Evolutionary conservation across 257 asterid species (phyloP).

Genomic region (Apocynum venetum): DNA sequence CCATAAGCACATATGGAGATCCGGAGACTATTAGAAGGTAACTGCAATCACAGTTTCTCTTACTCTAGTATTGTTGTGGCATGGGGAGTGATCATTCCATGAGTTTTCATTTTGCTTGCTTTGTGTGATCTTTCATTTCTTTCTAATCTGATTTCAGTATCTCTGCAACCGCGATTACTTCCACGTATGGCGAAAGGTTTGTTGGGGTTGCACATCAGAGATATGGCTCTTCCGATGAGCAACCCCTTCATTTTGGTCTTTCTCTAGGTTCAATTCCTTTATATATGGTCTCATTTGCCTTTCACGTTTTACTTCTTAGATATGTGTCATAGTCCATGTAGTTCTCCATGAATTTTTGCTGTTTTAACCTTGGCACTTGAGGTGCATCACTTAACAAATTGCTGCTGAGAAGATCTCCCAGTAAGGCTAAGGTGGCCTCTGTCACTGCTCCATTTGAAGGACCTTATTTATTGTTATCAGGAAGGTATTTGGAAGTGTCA

Average conservation of each 20-base stretch:
- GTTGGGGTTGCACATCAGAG: slow-evolving; percentile 55
- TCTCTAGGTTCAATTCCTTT: slow-evolving; percentile 37
- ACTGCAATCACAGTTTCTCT: slow-evolving; percentile 22
- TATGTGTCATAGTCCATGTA: slow-evolving; percentile 55
- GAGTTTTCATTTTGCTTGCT: slow-evolving; percentile 31
- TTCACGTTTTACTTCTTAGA: slow-evolving; percentile 50
- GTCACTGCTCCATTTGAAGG: slow-evolving; percentile 58
- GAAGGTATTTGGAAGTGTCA: slow-evolving; percentile 80
- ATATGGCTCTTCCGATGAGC: slow-evolving; percentile 43
- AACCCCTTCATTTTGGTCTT: slow-evolving; percentile 41
- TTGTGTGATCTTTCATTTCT: slow-evolving; percentile 41
- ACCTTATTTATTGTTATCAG: slow-evolving; percentile 72
- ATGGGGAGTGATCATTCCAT: slow-evolving; percentile 29
- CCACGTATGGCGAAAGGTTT: slow-evolving; percentile 63
- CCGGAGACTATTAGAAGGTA: slow-evolving; percentile 92
- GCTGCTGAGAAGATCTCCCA: slow-evolving; percentile 74
- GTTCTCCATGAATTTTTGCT: slow-evolving; percentile 57
- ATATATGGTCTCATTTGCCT: slow-evolving; percentile 43
- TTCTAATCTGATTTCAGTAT: slow-evolving; percentile 62
- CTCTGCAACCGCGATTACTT: slow-evolving; percentile 56
- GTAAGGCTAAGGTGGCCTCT: slow-evolving; percentile 74
- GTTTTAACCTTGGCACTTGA: slow-evolving; percentile 75
- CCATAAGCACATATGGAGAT: slow-evolving; percentile 85
- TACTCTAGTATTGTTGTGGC: slow-evolving; percentile 17
- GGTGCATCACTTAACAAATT: slow-evolving; percentile 71